Evolutionary conservation across 1,139 yeast species (phyloP).

Genomic region (Hansenula lynferdii): DNA sequence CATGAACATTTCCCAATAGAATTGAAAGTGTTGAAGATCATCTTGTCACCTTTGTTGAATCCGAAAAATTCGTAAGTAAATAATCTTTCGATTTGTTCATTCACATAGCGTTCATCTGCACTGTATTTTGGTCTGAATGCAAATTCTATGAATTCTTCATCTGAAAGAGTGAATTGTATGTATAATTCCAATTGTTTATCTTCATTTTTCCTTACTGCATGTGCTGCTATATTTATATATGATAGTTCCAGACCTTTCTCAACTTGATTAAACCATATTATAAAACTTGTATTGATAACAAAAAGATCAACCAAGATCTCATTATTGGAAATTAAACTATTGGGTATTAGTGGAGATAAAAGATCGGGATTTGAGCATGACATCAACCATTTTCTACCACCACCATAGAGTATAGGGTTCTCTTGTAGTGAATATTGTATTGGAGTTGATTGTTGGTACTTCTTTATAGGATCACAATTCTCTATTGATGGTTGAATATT

Average conservation of each 20-base stretch:
- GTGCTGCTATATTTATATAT: conserved; percentile 27
- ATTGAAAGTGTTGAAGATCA: conserved; percentile 26
- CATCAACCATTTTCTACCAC: conserved; percentile 30
- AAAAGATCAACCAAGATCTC: conserved; percentile 27
- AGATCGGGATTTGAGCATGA: conserved; percentile 7
- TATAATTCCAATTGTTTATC: conserved; percentile 10
- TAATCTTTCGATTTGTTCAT: conserved; percentile 27
- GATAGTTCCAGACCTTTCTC: conserved; percentile 31
- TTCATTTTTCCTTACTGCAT: conserved; percentile 22
- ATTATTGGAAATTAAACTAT: conserved; percentile 10
- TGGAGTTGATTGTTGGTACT: conserved; percentile 26
- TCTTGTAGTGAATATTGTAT: conserved; percentile 25
- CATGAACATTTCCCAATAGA: conserved; percentile 20
- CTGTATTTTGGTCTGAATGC: conserved; percentile 28
- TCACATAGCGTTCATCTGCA: conserved; percentile 30
- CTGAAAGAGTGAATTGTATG: conserved; percentile 13
- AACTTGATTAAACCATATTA: conserved; percentile 31
- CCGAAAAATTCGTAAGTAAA: conserved; percentile 34
- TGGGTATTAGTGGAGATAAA: too few relatives aligned
- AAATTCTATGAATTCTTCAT: conserved; percentile 25
- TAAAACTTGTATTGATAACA: conserved; percentile 28
- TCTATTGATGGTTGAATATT: conserved; percentile 30
- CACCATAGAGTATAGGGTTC: conserved; percentile 32
- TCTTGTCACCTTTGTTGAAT: conserved; percentile 30
- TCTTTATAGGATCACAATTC: conserved; percentile 27